phyloP scores from a whole-genome alignment of 495 filamentous ascomycete species.

The Daldinia vernicosa region DNA sequence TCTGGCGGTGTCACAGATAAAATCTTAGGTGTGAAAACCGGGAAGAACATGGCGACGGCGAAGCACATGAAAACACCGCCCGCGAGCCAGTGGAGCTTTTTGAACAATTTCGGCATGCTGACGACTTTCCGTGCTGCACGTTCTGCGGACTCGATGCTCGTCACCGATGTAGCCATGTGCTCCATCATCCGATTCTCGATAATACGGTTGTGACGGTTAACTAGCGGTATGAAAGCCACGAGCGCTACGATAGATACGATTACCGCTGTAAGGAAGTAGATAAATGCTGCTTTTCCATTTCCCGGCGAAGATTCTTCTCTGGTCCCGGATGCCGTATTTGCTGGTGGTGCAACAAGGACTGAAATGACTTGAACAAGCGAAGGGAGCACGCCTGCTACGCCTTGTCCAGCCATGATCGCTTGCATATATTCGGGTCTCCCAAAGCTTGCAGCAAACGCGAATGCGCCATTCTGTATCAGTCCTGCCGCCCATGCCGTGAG shows the following conservation, averaged over 20 bases:
- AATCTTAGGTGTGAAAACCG: conserved; percentile 88
- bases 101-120: conserved; percentile 70
- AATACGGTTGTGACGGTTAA: conserved; percentile 54
- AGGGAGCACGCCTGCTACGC: conserved; percentile 88
- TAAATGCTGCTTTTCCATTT: conserved; percentile 75
- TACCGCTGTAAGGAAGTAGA: conserved; percentile 92
- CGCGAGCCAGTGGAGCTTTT: conserved; percentile 77
- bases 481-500: conserved; percentile 79
- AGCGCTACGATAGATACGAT: conserved; percentile 66
- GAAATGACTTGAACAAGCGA: conserved; percentile 86
- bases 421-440: conserved; percentile 87
- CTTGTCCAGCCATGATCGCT: conserved; percentile 96
- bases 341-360: conserved; percentile 72
- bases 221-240: conserved; percentile 61
- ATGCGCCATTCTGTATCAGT: conserved; percentile 92
- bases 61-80: conserved; percentile 80
- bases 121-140: conserved; percentile 65
- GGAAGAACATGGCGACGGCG: conserved; percentile 88
- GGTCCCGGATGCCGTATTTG: conserved; percentile 21
- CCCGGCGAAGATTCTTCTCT: conserved; percentile 20
- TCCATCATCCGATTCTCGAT: conserved; percentile 51
- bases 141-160: conserved; percentile 57
- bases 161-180: conserved; percentile 53
- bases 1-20: conserved; percentile 68
- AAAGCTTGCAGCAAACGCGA: conserved; percentile 89